Base-by-base conservation (phyloP, 2,329 filamentous ascomycete genomes). In the Diaporthe sp. region DNA sequence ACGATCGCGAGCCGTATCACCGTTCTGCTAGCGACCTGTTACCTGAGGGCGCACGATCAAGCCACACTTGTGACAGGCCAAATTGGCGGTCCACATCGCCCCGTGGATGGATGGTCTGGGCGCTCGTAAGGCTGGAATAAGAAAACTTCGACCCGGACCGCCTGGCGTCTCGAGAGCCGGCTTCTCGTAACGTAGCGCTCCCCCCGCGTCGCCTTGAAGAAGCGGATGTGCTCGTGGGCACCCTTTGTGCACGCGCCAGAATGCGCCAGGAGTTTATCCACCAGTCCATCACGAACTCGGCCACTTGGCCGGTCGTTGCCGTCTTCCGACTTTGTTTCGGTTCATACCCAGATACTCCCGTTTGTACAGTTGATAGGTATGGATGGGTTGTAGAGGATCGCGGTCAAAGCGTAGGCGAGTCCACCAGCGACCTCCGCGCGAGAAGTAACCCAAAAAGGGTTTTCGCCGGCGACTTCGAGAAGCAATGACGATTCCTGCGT, bases 31-130 rank as follows among this genome's bases (percentile, higher is more conserved):
- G 28, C 61, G 28, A n/a, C 4, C 9, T 49, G 44, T 46, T 39
- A 25, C 62, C 46, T 37, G 65, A 53, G 46, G 4, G n/a, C 49
- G 46, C 31, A 25, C 46, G 34, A 37, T 17, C 46, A 39, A 55
- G 65, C 65, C 65, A 67, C 49, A n/a, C 49, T 55, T n/a, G 31
- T 55, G 34, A 55, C 65, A 39, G 31, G 34, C 31, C 65, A 70
- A 70, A 55, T 70, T 55, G 65, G 65, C 15, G 65, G 34, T 55
- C 49, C 65, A 55, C 65, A 42, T 70, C 37, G 34, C 34, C 65
- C 65, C 34, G 34, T 25, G 46, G 15, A 19, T 55, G 31, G 49
- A 42, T 53, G 65, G 65, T 55, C 46, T 70, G 65, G 49, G 65
- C 49, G n/a, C 34, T 31, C 49, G 17, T 70, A 70, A 55, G 65